Conservation (phyloP, 2,329 filamentous ascomycete genomes). For the Trichophyton simii region DNA sequence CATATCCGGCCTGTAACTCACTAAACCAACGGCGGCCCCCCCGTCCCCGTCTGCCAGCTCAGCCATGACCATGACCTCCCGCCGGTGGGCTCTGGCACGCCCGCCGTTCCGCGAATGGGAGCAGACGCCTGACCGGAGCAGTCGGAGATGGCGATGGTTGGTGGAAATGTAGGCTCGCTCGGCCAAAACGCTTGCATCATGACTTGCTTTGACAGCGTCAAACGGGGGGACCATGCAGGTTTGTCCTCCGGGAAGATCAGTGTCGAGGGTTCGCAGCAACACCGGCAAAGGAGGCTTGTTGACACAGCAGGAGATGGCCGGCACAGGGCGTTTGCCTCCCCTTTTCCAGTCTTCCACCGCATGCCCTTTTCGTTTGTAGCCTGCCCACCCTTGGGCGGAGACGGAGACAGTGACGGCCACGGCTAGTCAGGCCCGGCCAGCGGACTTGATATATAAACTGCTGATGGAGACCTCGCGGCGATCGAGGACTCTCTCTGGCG, state of each 20-base stretch:
- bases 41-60: background rate
- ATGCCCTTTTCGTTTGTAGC: background rate
- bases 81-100: background rate
- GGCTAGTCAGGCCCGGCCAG: background rate
- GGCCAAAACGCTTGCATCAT: background rate
- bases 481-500: background rate
- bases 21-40: background rate
- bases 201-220: background rate
- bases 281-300: background rate
- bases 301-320: background rate
- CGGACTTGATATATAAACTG: background rate
- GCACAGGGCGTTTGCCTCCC: background rate
- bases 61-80: background rate
- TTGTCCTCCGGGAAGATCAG: background rate
- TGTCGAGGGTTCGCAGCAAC: background rate
- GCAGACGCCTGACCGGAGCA: background rate
- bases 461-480: background rate
- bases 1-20: too few species aligned
- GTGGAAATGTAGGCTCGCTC: background rate
- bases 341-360: background rate
- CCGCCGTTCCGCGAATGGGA: background rate
- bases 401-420: background rate
- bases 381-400: too few species aligned
- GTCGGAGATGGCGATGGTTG: conserved; percentile 1
- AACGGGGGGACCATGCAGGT: background rate